A percentile compares a stretch with the other conserved stretches of the same genome.
Conservation (phyloP, 495 filamentous ascomycete genomes). For the Chaetomium cochliodes region DNA sequence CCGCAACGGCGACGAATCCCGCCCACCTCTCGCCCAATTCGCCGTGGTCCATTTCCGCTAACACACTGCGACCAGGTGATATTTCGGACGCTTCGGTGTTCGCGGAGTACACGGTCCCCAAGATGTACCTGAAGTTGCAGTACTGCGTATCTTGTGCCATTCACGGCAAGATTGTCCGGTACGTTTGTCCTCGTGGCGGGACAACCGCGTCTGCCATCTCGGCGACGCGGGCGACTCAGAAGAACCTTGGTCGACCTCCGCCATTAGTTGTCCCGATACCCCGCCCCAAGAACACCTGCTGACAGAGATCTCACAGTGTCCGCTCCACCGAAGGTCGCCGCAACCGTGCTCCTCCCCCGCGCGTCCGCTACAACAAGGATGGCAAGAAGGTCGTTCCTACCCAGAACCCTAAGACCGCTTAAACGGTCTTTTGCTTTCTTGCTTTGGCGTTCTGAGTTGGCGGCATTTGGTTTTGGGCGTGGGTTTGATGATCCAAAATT, state of each 20-base stretch:
- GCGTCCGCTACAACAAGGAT: constrained; percentile 99
- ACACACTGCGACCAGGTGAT: constrained; percentile 68
- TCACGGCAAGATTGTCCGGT: constrained; percentile 99
- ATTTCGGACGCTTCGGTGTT: constrained; percentile 99
- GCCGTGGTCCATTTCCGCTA: constrained; percentile 11
- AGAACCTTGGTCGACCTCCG: constrained; percentile 59
- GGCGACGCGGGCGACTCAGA: constrained; percentile 55
- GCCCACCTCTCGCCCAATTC: neutral
- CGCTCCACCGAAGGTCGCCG: constrained; percentile 95
- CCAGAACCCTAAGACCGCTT: constrained; percentile 54
- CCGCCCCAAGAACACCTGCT: constrained; percentile 32
- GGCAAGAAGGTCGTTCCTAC: constrained; percentile 99
- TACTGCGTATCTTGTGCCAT: constrained; percentile 99
- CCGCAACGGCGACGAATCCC: neutral
- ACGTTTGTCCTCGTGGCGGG: constrained; percentile 53
- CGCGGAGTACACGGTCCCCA: constrained; percentile 97
- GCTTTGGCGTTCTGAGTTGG: constrained; percentile 34
- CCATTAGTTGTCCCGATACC: constrained; percentile 30
- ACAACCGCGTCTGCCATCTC: constrained; percentile 36
- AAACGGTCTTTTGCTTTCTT: constrained; percentile 22
- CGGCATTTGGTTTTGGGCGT: constrained; percentile 29
- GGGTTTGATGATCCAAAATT: constrained; percentile 28
- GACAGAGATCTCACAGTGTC: constrained; percentile 64
- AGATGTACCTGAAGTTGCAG: constrained; percentile 99
- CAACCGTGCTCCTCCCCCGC: constrained; percentile 96